Evolutionary conservation across 441 rosid genomes (phyloP), one percentile per base, ranked within the genome.

Genomic region (Gossypium aridum): DNA sequence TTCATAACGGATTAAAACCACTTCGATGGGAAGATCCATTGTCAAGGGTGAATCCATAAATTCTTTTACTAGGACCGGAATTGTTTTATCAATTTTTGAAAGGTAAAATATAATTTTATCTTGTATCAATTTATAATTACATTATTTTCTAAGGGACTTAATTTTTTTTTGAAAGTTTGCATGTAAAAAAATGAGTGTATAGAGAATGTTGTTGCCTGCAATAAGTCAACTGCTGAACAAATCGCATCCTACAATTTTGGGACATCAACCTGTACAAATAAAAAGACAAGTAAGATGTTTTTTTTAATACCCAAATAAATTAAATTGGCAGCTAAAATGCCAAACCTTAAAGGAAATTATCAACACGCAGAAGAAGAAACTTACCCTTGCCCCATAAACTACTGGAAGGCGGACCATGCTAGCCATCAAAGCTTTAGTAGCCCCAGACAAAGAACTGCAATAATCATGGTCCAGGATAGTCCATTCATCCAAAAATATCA

Each of bases 321-420:
- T 61, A 66, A 23, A 17, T 39, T 49, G 19, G n/a, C n/a, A 64
- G 17, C 49, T 49, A 16, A 66, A 56, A 75, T 28, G 39, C 49
- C 28, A 25, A 47, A 55, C 47, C 59, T 70, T 47, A 49, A 7
- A 74, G 1, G 55, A 59, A 73, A 37, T 7, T 25, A 6, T 23
- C 67, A 71, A 66, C 71, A 49, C 3, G 51, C 34, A 53, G 26
- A 53, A 72, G 14, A 19, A 49, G 20, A 53, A 31, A 17, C 78
- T 79, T 77, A 95, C 98, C 88, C 84, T 88, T 64, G 97, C 95
- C 49, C 92, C 93, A 34, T 83, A 82, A 75, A 88, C 88, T 76
- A 95, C 89, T 25, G 99, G 99, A 77, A 93, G 91, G 74, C 91
- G 94, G 59, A 93, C 91, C 45, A 91, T 93, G 87, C 95, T 95